phyloP scores from a whole-genome alignment of 2,329 filamentous ascomycete genomes.

The Aspergillus candidus region DNA sequence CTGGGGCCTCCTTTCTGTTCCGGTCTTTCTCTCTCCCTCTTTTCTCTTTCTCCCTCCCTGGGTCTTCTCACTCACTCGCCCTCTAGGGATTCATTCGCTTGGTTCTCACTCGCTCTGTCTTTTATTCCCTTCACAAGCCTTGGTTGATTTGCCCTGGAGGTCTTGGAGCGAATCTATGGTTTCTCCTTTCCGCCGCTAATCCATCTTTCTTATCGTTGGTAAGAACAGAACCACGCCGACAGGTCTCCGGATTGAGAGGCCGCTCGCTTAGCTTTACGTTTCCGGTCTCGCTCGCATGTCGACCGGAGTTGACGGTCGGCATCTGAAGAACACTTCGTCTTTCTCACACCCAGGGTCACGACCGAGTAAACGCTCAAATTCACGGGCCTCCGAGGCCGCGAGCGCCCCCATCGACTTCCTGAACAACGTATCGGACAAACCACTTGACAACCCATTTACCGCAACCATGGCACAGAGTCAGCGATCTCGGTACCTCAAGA shows the following conservation, averaged over 20 bases:
- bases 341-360: conserved; percentile 44
- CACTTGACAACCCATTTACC: conserved; percentile 30
- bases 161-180: conserved; percentile 24
- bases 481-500: conserved; percentile 56
- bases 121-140: conserved; percentile 13
- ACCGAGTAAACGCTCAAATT: conserved; percentile 49
- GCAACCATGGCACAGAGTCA: conserved; percentile 58
- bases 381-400: conserved; percentile 40
- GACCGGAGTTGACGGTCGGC: conserved; percentile 47
- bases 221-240: conserved; percentile 3
- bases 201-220: conserved; percentile 11
- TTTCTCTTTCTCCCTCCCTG: background rate
- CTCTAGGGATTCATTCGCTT: too few relatives aligned
- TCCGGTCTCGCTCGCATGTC: conserved; percentile 45
- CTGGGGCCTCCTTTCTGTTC: background rate
- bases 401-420: conserved; percentile 44
- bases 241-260: conserved; percentile 16
- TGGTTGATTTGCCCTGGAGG: conserved; percentile 21
- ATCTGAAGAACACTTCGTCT: conserved; percentile 48
- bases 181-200: conserved; percentile 22
- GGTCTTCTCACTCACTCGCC: too few relatives aligned
- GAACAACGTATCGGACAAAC: conserved; percentile 36
- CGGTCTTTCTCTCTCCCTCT: background rate
- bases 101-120: conserved; percentile 1
- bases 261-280: conserved; percentile 12